Evolutionary conservation across 306 rosid species (phyloP).

Genomic region (Casuarina glauca): DNA sequence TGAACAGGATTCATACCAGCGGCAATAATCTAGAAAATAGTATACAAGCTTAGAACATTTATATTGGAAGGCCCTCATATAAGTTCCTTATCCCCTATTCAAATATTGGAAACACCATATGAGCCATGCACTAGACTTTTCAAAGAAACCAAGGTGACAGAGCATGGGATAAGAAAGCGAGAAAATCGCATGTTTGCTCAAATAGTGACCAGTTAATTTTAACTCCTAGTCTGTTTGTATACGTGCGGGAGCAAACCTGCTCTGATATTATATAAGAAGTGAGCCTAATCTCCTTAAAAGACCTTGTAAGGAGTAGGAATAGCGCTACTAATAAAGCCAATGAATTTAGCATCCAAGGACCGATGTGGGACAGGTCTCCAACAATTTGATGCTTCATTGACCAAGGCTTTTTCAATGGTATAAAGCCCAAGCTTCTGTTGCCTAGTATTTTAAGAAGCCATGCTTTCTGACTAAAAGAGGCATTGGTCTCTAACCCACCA

Average conservation of each 20-base stretch:
- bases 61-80: not conserved
- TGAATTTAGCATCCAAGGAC: too few species aligned
- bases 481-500: constrained; percentile 8
- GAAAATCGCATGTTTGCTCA: too few species aligned
- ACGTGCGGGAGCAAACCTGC: too few species aligned
- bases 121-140: not conserved
- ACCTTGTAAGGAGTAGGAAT: too few species aligned
- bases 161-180: not conserved
- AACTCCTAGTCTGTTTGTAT: too few species aligned
- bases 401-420: not conserved
- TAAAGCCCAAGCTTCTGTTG: not conserved
- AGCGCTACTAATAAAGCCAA: too few species aligned
- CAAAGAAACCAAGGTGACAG: not conserved
- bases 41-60: not conserved
- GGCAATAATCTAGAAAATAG: constrained; percentile 66
- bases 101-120: not conserved
- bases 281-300: too few species aligned
- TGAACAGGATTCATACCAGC: constrained; percentile 93
- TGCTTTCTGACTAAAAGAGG: not conserved
- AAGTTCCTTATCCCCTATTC: not conserved
- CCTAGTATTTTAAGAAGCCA: not conserved
- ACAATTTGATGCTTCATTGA: not conserved
- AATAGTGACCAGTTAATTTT: too few species aligned
- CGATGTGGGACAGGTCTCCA: too few species aligned
- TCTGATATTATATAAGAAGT: too few species aligned